phyloP scores from a whole-genome alignment of 2,329 filamentous ascomycete genomes.

The Fusarium falciforme region DNA sequence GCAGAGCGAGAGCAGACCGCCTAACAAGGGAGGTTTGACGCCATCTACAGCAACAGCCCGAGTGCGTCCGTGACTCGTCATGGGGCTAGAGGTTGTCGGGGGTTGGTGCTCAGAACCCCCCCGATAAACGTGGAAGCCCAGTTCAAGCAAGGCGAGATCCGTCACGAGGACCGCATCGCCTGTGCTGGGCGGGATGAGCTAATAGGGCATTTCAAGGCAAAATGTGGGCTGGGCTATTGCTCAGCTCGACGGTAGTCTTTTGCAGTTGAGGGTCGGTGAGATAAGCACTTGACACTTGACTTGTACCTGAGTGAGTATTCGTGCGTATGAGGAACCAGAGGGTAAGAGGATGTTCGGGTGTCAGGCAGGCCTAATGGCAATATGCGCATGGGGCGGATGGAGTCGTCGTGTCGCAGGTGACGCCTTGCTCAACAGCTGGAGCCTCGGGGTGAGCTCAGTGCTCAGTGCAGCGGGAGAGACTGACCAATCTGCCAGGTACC shows the following conservation, averaged over 20 bases:
- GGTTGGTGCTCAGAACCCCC: not conserved
- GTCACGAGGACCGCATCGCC: conserved; percentile 11
- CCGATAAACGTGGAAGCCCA: conserved; percentile 13
- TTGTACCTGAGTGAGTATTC: not conserved
- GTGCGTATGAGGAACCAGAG: not conserved
- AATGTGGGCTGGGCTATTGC: not conserved
- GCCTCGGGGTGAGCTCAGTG: not conserved
- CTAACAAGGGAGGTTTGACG: conserved; percentile 1
- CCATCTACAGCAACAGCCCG: not conserved
- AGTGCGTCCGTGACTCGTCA: not conserved
- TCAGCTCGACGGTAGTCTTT: not conserved
- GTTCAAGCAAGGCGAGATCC: conserved; percentile 4
- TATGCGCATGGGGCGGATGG: not conserved
- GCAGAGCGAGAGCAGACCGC: not conserved
- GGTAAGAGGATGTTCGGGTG: not conserved
- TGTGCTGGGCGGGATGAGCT: not conserved
- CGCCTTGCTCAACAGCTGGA: not conserved
- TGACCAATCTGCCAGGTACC: conserved; percentile 1
- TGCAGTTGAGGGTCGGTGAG: not conserved
- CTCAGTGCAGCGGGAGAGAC: not conserved
- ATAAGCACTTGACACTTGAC: not conserved
- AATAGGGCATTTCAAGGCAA: not conserved
- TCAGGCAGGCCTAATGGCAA: not conserved
- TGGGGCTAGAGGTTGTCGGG: not conserved
- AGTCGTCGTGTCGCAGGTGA: conserved; percentile 2